Evolutionary conservation across 176 grass and related monocot genomes (phyloP), one percentile per base, ranked within the genome.

Genomic region (Zizania latifolia): DNA sequence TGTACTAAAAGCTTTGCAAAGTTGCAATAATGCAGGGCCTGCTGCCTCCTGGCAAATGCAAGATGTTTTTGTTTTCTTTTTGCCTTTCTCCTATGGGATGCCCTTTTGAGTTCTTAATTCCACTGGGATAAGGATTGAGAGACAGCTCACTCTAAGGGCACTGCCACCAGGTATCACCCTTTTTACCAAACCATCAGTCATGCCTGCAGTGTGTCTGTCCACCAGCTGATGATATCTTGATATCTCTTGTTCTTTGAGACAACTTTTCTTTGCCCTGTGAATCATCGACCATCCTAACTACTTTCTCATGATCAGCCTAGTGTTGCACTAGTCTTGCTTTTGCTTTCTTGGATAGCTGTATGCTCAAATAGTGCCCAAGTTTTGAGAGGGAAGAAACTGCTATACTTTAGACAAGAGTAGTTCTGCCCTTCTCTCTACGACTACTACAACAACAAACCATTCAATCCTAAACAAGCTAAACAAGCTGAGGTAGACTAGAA

Each of bases 1-100:
- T 38, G 13, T 26, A 32, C 59, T 77, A 87, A 72, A 72, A 58
- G n/a, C n/a, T 10, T 34, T 6, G 50, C 46, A 67, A 78, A 61
- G 68, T 48, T 61, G 23, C 77, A 85, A 86, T 86, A 50, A 83
- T 83, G 11, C 60, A 78, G 81, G 38, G 60, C 54, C 22, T 39
- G 13, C 32, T 56, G 24, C 44, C 43, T 54, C 17, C 33, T 64
- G 54, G 23, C 44, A 33, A 69, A 51, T 40, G n/a, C 41, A 35
- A 43, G 32, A 34, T 65, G 17, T 12, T 67, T n/a, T 73, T 23
- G 1, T 29, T 29, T 36, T 58, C 17, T 51, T 56, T 65, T 56
- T 38, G 3, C 73, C 56, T 60, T 27, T 77, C 39, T 70, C 40
- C 61, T 55, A 14, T 51, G 39, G 37, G 37, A 72, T 39, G 58